A percentile compares a stretch with the other conserved stretches of the same genome.
Conservation (phyloP, 176 grass and related monocot species). For the Chrysopogon serrulatus region DNA sequence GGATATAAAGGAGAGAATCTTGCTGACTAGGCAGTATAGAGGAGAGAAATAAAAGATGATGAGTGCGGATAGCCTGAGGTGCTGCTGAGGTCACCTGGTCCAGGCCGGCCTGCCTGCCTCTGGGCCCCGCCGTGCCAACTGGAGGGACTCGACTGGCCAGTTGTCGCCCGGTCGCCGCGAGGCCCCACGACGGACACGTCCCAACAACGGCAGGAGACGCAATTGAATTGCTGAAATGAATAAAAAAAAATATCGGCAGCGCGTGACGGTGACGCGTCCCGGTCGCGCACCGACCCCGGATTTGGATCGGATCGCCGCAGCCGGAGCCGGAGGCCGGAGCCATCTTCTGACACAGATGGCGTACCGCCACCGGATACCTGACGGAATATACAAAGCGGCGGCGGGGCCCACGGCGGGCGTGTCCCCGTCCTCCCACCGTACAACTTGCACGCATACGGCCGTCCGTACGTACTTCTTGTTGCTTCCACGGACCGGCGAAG, state of each 20-base stretch:
- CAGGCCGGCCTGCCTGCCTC: background rate
- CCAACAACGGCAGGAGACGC: background rate
- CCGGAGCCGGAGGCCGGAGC: too few relatives aligned
- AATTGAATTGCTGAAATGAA: too few relatives aligned
- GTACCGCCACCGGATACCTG: background rate
- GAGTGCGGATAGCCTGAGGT: too few relatives aligned
- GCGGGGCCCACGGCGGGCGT: background rate
- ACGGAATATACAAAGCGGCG: background rate
- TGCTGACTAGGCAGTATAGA: too few relatives aligned
- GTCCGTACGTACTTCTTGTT: background rate
- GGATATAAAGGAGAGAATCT: too few relatives aligned
- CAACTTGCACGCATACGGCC: background rate
- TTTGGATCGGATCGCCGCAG: background rate
- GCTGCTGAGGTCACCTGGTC: background rate
- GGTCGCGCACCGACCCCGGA: background rate
- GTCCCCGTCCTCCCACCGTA: slow-evolving; percentile 2
- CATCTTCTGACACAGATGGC: too few relatives aligned
- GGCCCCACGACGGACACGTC: slow-evolving; percentile 7
- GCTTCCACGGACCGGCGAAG: background rate
- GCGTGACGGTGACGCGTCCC: background rate
- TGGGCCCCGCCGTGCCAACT: background rate
- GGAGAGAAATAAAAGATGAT: too few relatives aligned
- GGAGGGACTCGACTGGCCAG: background rate
- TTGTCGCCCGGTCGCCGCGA: background rate
- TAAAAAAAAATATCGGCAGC: background rate